These are phyloP conservation scores for Trichoderma koningiopsis DNA, from an alignment of 2,329 filamentous ascomycete species.

Conservation along the genomic window DNA sequence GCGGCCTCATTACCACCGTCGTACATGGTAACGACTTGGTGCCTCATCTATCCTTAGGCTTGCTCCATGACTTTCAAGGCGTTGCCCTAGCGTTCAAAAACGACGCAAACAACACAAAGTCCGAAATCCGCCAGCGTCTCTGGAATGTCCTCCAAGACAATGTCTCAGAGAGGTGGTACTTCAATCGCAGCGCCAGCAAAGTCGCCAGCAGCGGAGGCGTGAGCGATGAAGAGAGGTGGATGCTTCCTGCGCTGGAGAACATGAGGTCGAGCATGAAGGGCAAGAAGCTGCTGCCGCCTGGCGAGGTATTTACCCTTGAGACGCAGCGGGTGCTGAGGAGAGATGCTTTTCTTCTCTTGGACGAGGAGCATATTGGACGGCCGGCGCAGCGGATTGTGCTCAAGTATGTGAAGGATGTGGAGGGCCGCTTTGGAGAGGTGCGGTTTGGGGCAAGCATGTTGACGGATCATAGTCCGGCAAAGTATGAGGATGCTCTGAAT, in stretches of 20 bases:
- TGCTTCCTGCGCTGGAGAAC: conserved; percentile 65
- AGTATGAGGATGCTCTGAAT: conserved; percentile 70
- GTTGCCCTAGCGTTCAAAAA: conserved; percentile 72
- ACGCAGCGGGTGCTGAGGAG: conserved; percentile 67
- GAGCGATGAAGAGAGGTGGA: conserved; percentile 66
- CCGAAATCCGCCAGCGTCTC: conserved; percentile 66
- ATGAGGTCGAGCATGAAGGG: conserved; percentile 69
- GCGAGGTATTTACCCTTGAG: conserved; percentile 75
- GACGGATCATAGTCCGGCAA: conserved; percentile 72
- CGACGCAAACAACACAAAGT: conserved; percentile 67
- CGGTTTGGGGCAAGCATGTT: conserved; percentile 74
- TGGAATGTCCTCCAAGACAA: conserved; percentile 66
- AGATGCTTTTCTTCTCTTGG: conserved; percentile 59
- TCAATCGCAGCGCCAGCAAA: conserved; percentile 36
- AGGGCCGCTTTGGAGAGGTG: conserved; percentile 69
- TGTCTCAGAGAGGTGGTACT: conserved; percentile 63
- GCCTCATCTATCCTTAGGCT: conserved; percentile 71
- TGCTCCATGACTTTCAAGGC: conserved; percentile 74
- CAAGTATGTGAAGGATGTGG: conserved; percentile 71
- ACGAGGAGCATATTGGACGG: conserved; percentile 55
- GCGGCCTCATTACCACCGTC: conserved; percentile 73
- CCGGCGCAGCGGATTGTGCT: conserved; percentile 70
- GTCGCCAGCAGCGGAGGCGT: conserved; percentile 38
- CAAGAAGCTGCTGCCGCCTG: conserved; percentile 71
- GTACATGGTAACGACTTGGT: conserved; percentile 75